Base-by-base conservation (phyloP, 345 rosid species). In the Conringia planisiliqua region DNA sequence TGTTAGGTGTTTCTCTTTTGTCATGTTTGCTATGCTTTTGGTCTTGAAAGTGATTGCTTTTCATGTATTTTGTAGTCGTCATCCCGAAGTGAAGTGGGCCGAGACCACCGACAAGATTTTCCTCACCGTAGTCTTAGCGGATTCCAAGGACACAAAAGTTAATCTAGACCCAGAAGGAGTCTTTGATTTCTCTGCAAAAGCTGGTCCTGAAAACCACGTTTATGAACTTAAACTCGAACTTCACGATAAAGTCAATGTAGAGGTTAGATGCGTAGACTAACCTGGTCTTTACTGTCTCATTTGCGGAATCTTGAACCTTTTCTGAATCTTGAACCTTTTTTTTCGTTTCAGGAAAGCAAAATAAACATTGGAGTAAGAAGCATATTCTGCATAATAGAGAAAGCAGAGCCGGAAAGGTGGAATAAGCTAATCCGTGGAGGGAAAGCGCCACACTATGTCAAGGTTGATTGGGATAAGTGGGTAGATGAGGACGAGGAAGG, bases 401-500 rank as follows among this genome's bases (percentile, higher is more conserved):
- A 91, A 84, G 91, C 87, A 33, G 91, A 89, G 81, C 80, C 83
- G 8, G 86, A 54, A 27, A 86, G 97, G 90, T 91, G 97, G 97
- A 79, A 88, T 48, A 89, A 83, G 77, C 73, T 91, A 62, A 42
- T 89, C 76, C 86, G 87, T 2, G 89, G 82, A 33, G 90, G 84
- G 29, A 91, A 86, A 61, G 20, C 84, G 4, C 97, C 97, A 14
- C 95, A 89, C 82, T 91, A 84, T 73, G 80, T 91, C 44, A 91
- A 91, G 83, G 87, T 89, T 7, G 97, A 91, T 67, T 91, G 97
- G 97, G 95, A 91, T 83, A 91, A 89, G 73, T 91, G 96, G 97
- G 96, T 89, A 22, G 97, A 91, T 75, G 96, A 90, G 79, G 97
- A 90, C 32, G 97, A 91, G 3, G 97, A 88, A 35, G 75, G 72